Base-by-base conservation (phyloP, 352 stramenopile species). In the Phytophthora constricta region DNA sequence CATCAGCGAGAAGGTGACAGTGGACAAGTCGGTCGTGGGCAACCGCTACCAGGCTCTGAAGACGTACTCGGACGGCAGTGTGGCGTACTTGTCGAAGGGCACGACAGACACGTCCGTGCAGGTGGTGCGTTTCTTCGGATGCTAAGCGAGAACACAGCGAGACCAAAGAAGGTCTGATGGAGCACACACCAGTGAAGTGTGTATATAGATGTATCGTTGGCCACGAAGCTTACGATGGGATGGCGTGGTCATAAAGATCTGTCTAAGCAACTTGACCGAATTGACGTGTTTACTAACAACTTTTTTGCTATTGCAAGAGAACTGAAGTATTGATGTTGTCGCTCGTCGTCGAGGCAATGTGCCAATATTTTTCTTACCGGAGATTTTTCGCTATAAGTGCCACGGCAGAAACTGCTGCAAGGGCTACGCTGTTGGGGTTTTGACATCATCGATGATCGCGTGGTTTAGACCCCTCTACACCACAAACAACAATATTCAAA, bases 31-130 rank as follows among this genome's bases (percentile, higher is more conserved):
- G 16, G 61, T 84, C 27, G 57, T 65, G 51, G 76, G 76, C 48
- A 85, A 85, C 63, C 70, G 73, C 17, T 84, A 82, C 70, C 73
- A 82, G 70, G 76, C 70, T 28, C 74, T 84, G 66, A 75, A 69
- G 31, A 47, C 50, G 37, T 80, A 68, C 67, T 64, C 73, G 13
- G 73, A 84, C 47, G 72, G 76, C 41, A 72, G 52, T 1, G 72
- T 81, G 22, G 76, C 66, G 16, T 80, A 81, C 65, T 33, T 84
- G 28, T 74, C 70, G 56, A 79, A 76, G 61, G 66, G 70, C 58
- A 47, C 63, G 26, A 58, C 63, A 10, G 70, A 58, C 56, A 76
- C 65, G 2, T 72, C 64, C 39, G 50, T 84, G 59, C 63, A 79
- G 63, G 39, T 84, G 14, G 55, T 84, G 20, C 76, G 72, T 53